phyloP scores from a whole-genome alignment of 139 green algal species.

The Haematococcus lacustris region DNA sequence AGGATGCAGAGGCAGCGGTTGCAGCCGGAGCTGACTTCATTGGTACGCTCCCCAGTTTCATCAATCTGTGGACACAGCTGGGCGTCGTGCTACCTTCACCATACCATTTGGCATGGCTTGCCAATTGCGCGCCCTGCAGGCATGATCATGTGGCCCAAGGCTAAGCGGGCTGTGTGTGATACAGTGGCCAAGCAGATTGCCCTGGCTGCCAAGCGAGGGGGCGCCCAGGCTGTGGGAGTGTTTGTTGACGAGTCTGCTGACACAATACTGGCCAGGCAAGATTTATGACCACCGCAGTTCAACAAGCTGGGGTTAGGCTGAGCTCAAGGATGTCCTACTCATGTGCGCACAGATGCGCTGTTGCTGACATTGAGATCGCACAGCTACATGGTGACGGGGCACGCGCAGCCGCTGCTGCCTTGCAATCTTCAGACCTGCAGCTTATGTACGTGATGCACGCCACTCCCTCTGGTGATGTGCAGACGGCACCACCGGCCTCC shows the following conservation, averaged over 20 bases:
- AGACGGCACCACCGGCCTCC: neutral
- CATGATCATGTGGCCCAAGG: constrained; percentile 86
- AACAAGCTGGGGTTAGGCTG: neutral
- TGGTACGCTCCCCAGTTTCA: too few relatives aligned
- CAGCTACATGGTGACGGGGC: constrained; percentile 39
- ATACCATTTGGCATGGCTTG: too few relatives aligned
- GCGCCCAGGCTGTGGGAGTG: constrained; percentile 64
- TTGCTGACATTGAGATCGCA: constrained; percentile 44
- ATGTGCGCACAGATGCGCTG: constrained; percentile 38
- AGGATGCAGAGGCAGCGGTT: constrained; percentile 60
- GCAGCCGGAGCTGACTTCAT: constrained; percentile 46
- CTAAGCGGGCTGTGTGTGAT: constrained; percentile 57
- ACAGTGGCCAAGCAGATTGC: constrained; percentile 51
- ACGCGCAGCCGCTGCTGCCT: neutral
- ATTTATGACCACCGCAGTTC: neutral
- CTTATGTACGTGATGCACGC: constrained; percentile 71
- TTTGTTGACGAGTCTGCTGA: constrained; percentile 72
- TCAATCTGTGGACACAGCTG: too few relatives aligned
- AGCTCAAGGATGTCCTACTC: too few relatives aligned
- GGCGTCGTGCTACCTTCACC: too few relatives aligned
- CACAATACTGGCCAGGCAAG: neutral
- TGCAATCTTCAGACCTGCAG: constrained; percentile 10
- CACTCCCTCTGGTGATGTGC: constrained; percentile 28
- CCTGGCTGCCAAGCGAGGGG: constrained; percentile 26
- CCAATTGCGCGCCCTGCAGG: too few relatives aligned